Conservation (phyloP, 176 grass and related monocot genomes). For the Hyparrhenia diplandra region DNA sequence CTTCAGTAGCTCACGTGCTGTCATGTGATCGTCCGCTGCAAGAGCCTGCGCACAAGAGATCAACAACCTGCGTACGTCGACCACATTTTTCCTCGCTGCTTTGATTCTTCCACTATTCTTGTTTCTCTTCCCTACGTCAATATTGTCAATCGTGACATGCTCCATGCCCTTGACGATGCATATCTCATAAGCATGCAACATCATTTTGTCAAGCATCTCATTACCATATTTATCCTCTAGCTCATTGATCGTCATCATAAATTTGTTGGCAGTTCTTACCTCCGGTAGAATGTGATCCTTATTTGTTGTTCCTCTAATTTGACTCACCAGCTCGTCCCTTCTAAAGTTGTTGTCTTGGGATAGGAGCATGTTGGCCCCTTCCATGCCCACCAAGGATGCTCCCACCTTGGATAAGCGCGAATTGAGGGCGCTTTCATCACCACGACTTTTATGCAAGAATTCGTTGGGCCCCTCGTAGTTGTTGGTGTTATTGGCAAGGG, state of each 20-base stretch:
- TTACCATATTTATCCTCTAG: slow-evolving; percentile 6
- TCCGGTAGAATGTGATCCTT: not conserved
- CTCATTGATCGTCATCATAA: not conserved
- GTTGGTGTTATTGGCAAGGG: not conserved
- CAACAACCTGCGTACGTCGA: slow-evolving; percentile 53
- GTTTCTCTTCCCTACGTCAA: too few relatives aligned
- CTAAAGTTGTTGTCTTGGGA: too few relatives aligned
- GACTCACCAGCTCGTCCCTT: not conserved
- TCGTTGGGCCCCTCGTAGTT: too few relatives aligned
- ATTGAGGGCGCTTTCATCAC: not conserved
- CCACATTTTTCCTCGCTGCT: not conserved
- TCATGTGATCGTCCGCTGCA: slow-evolving; percentile 29
- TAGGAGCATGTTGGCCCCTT: too few relatives aligned
- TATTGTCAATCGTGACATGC: not conserved
- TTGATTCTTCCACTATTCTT: too few relatives aligned
- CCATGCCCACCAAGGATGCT: too few relatives aligned
- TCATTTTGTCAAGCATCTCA: slow-evolving; percentile 35
- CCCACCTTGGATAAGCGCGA: not conserved
- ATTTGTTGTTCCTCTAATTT: not conserved
- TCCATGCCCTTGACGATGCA: not conserved
- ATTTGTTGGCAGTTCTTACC: too few relatives aligned
- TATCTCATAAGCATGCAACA: not conserved
- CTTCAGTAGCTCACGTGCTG: slow-evolving; percentile 31
- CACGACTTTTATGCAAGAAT: too few relatives aligned
- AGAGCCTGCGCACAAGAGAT: slow-evolving; percentile 44